These are phyloP conservation scores for Huntiella moniliformis DNA, from an alignment of 2,329 filamentous ascomycete genomes.

Conservation along the genomic window DNA sequence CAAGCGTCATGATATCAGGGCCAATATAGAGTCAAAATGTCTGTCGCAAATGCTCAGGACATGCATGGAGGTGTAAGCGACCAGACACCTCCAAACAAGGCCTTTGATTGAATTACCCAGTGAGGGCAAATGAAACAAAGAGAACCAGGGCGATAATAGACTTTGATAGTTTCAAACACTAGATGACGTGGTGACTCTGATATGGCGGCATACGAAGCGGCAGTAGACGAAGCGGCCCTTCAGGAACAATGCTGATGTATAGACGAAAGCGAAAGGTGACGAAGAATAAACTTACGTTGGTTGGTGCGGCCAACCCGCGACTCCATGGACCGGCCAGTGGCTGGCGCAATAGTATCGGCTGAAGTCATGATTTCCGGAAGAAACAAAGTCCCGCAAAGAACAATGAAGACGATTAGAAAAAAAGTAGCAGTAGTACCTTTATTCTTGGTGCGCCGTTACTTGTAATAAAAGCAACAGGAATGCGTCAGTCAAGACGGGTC, in stretches of 20 bases:
- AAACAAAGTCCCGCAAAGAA: not conserved
- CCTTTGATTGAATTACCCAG: slow-evolving; percentile 6
- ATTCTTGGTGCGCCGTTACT: too few relatives aligned
- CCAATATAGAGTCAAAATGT: not conserved
- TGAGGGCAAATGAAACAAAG: slow-evolving; percentile 1
- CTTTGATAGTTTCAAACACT: too few relatives aligned
- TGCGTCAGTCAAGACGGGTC: too few relatives aligned
- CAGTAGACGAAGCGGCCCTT: too few relatives aligned
- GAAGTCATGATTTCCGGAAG: slow-evolving; percentile 5
- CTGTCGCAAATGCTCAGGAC: not conserved
- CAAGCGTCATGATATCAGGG: not conserved
- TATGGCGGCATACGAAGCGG: too few relatives aligned
- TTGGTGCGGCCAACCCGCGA: slow-evolving; percentile 60
- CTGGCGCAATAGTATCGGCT: slow-evolving; percentile 11
- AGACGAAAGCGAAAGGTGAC: too few relatives aligned
- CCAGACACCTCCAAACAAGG: slow-evolving; percentile 10
- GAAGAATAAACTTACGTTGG: slow-evolving; percentile 46
- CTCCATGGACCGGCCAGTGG: slow-evolving; percentile 40
- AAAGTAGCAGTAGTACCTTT: too few relatives aligned
- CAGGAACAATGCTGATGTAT: too few relatives aligned
- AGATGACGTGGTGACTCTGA: too few relatives aligned
- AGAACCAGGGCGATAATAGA: too few relatives aligned
- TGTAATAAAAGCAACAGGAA: too few relatives aligned
- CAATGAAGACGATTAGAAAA: too few relatives aligned
- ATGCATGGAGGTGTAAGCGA: not conserved